phyloP scores from a whole-genome alignment of 108 stramenopile species.

The Nannochloropsis granulata region DNA sequence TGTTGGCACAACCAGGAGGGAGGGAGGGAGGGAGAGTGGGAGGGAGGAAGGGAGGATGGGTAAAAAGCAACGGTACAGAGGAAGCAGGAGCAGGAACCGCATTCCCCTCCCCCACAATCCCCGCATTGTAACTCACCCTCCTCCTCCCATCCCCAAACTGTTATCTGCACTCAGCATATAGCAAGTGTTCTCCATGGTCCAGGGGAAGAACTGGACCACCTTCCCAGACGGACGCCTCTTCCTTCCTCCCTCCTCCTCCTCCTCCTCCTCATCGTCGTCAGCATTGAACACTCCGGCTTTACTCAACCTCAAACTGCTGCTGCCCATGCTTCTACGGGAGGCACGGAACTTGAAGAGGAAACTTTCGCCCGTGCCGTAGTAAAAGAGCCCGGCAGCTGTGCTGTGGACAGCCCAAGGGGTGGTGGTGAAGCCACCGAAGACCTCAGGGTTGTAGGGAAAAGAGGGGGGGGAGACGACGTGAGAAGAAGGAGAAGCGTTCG shows the following conservation, averaged over 20 bases:
- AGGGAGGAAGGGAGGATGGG: neutral
- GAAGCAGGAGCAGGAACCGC: neutral
- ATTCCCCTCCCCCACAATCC: neutral
- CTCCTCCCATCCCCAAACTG: neutral
- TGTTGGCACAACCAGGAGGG: neutral
- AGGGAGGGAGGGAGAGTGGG: neutral
- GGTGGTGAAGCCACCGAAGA: neutral
- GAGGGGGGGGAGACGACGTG: neutral
- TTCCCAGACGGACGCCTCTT: neutral
- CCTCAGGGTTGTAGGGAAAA: neutral
- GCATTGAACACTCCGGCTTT: neutral
- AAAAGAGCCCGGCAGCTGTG: neutral
- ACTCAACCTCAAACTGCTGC: neutral
- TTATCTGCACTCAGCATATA: neutral
- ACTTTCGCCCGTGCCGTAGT: neutral
- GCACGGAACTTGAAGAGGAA: neutral
- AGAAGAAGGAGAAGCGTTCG: neutral
- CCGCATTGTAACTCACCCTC: neutral
- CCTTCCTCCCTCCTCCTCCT: neutral
- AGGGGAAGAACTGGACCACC: neutral
- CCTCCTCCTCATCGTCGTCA: neutral
- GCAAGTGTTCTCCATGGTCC: neutral
- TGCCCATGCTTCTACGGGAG: neutral
- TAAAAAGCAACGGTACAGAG: neutral
- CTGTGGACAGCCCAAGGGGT: neutral